Percentiles rank a stretch among this genome's conserved stretches.
These are phyloP conservation scores for Cornus suecica DNA, from an alignment of 148 eudicot genomes.

Conservation along the genomic window DNA sequence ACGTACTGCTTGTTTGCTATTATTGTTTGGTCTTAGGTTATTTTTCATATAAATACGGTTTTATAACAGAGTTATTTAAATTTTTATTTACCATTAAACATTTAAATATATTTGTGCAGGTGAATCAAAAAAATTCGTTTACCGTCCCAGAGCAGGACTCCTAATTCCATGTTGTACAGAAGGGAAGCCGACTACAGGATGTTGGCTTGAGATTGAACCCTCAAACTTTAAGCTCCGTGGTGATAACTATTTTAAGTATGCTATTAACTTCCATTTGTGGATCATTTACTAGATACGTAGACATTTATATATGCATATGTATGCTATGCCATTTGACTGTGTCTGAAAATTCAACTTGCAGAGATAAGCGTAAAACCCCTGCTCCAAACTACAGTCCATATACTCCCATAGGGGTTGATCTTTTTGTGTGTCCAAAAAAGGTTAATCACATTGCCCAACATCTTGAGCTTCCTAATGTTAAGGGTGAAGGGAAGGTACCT, in stretches of 20 bases:
- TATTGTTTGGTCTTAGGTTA: constrained; percentile 3
- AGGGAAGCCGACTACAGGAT: constrained; percentile 48
- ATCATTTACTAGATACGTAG: neutral
- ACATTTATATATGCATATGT: neutral
- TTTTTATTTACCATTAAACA: neutral
- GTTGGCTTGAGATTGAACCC: constrained; percentile 65
- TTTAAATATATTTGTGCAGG: constrained; percentile 29
- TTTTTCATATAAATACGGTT: neutral
- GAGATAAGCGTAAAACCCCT: constrained; percentile 69
- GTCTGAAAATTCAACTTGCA: constrained; percentile 23
- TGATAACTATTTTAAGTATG: constrained; percentile 62
- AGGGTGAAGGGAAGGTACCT: constrained; percentile 42
- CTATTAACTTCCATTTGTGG: neutral
- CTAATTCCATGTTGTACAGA: constrained; percentile 55
- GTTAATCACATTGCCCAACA: constrained; percentile 82
- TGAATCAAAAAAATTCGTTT: constrained; percentile 46
- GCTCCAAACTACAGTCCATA: constrained; percentile 61
- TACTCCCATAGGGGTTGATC: constrained; percentile 71
- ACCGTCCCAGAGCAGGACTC: constrained; percentile 70
- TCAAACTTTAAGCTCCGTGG: constrained; percentile 69
- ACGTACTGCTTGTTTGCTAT: neutral
- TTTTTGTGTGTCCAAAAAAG: constrained; percentile 59
- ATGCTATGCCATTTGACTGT: neutral
- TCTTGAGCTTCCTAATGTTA: constrained; percentile 65
- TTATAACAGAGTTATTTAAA: neutral